Evolutionary conservation across 2,329 filamentous ascomycete genomes (phyloP).

Genomic region (Fusarium euwallaceae): DNA sequence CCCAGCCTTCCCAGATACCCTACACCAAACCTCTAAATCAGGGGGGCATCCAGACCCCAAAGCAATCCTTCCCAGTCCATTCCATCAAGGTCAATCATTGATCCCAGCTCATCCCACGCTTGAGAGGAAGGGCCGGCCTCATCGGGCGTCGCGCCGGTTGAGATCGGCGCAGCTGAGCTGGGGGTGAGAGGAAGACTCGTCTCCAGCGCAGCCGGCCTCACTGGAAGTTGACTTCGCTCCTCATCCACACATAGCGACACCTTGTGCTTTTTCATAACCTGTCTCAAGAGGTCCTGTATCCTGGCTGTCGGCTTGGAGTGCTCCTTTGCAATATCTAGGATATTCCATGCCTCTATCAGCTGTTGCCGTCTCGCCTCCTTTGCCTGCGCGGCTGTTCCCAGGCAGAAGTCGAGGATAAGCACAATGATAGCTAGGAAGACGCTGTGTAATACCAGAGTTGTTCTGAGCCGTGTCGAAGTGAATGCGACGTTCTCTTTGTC

Average conservation of each 20-base stretch:
- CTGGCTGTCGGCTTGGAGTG: slow-evolving; percentile 48
- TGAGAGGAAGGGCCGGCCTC: slow-evolving; percentile 35
- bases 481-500: slow-evolving; percentile 46
- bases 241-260: slow-evolving; percentile 33
- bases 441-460: slow-evolving; percentile 50
- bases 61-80: slow-evolving; percentile 54
- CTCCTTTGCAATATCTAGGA: slow-evolving; percentile 48
- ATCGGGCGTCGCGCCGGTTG: slow-evolving; percentile 22
- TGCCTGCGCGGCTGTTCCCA: slow-evolving; percentile 41
- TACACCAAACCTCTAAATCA: slow-evolving; percentile 42
- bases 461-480: slow-evolving; percentile 45
- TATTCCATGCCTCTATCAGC: slow-evolving; percentile 50
- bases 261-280: slow-evolving; percentile 52
- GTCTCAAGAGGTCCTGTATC: slow-evolving; percentile 48
- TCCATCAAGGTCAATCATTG: slow-evolving; percentile 50
- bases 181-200: slow-evolving; percentile 47
- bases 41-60: slow-evolving; percentile 52
- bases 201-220: neutral
- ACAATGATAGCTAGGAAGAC: slow-evolving; percentile 53
- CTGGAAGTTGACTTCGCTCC: neutral
- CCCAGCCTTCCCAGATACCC: neutral
- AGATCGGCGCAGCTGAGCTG: slow-evolving; percentile 41
- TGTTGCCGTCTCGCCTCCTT: slow-evolving; percentile 44
- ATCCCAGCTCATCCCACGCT: slow-evolving; percentile 47
- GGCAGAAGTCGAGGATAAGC: slow-evolving; percentile 51